phyloP scores from a whole-genome alignment of 106 monocot species.

The Allium cepa region DNA sequence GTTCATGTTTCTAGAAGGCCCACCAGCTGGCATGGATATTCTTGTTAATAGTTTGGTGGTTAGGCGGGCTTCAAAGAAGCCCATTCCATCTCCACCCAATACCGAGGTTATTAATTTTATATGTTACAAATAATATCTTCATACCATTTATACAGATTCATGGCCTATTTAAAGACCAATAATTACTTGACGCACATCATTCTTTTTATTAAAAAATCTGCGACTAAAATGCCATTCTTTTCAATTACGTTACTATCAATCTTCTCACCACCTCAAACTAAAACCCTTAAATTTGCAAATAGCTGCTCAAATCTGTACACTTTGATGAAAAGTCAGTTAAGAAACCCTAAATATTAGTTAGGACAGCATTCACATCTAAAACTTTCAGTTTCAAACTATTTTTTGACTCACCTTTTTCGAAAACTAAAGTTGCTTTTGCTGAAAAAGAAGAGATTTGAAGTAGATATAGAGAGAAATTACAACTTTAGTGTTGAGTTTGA shows the following conservation, averaged over 20 bases:
- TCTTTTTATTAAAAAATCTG: not conserved
- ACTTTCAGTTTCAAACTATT: no score
- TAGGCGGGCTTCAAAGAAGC: constrained; percentile 59
- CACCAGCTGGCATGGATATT: constrained; percentile 52
- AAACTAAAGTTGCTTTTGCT: no score
- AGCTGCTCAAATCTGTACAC: no score
- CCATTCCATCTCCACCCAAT: constrained; percentile 50
- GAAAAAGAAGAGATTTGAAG: no score
- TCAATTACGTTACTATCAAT: not conserved
- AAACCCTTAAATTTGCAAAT: no score
- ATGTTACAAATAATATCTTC: not conserved
- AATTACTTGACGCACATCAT: no score
- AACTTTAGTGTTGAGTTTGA: no score
- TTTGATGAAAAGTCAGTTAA: no score
- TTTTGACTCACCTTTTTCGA: no score
- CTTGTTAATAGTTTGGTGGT: constrained; percentile 70
- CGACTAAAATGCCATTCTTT: not conserved
- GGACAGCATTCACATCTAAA: no score
- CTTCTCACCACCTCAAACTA: not conserved
- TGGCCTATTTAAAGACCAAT: not conserved
- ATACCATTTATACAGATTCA: not conserved
- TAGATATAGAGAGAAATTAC: no score
- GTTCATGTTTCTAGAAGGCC: constrained; percentile 77
- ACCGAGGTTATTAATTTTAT: constrained; percentile 40
- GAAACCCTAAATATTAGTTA: no score